Evolutionary conservation across 345 rosid species (phyloP).

Genomic region (Jatropha curcas): DNA sequence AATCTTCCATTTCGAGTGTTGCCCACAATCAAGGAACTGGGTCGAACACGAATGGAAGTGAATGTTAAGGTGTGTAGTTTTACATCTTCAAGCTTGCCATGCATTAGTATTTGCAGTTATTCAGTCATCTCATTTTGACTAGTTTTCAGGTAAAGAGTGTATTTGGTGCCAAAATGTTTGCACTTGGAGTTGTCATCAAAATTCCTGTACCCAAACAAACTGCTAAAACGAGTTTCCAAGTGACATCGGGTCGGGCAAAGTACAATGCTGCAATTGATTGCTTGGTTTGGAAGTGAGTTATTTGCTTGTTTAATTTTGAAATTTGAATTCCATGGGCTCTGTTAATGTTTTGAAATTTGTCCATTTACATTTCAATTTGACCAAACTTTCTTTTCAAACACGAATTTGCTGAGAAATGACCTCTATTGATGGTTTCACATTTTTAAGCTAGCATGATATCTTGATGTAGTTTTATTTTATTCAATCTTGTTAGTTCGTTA

Average conservation of each 20-base stretch:
- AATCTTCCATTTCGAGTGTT: conserved; percentile 96
- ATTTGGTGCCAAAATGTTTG: conserved; percentile 99
- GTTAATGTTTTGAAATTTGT: background rate
- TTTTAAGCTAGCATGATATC: background rate
- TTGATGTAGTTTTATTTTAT: background rate
- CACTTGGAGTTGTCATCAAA: conserved; percentile 96
- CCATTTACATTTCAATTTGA: background rate
- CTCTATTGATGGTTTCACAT: background rate
- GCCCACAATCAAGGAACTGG: conserved; percentile 98
- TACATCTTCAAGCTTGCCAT: conserved; percentile 15
- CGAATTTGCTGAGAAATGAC: background rate
- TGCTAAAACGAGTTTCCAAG: conserved; percentile 97
- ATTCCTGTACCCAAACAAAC: conserved; percentile 99
- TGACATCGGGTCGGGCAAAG: conserved; percentile 93
- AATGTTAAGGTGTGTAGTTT: conserved; percentile 76
- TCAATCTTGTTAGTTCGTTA: background rate
- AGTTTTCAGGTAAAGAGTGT: conserved; percentile 93
- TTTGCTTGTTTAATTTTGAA: background rate
- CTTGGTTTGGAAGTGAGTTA: conserved; percentile 97
- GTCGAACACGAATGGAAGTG: conserved; percentile 99
- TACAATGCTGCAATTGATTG: conserved; percentile 94
- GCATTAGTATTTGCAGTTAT: conserved; percentile 21
- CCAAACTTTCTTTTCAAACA: background rate
- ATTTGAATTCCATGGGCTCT: background rate
- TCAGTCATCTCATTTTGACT: conserved; percentile 20